phyloP scores from a whole-genome alignment of 805 yeast species.

The Cyberlindnera americana region DNA sequence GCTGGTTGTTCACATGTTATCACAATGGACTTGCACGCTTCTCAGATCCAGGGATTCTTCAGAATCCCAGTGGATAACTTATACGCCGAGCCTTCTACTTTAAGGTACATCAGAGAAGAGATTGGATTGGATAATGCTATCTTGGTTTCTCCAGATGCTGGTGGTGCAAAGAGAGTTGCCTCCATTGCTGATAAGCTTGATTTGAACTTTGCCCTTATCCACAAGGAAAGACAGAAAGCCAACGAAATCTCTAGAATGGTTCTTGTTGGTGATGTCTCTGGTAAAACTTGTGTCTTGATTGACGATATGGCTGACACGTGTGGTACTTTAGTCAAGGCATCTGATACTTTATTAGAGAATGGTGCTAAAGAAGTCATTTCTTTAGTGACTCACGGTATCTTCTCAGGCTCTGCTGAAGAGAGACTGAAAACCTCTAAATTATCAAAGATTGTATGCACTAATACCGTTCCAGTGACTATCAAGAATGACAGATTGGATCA shows the following conservation, averaged over 20 bases:
- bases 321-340: constrained; percentile 94
- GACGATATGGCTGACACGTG: constrained; percentile 99
- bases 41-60: constrained; percentile 97
- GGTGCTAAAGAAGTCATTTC: constrained; percentile 88
- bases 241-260: constrained; percentile 96
- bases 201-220: constrained; percentile 90
- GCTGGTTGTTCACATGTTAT: constrained; percentile 96
- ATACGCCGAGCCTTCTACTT: constrained; percentile 90
- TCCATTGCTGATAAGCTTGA: constrained; percentile 89
- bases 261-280: constrained; percentile 87
- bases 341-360: constrained; percentile 75
- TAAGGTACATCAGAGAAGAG: constrained; percentile 72
- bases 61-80: constrained; percentile 93
- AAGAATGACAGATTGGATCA: constrained; percentile 62
- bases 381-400: constrained; percentile 92
- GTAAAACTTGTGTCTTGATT: constrained; percentile 77
- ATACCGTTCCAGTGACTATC: constrained; percentile 81
- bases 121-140: constrained; percentile 57
- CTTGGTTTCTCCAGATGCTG: constrained; percentile 96
- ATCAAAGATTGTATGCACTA: constrained; percentile 80
- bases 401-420: constrained; percentile 78
- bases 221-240: constrained; percentile 92
- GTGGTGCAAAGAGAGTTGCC: constrained; percentile 98
- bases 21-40: constrained; percentile 95
- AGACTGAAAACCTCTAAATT: constrained; percentile 67